These are phyloP conservation scores for Aspergillus ruber DNA, from an alignment of 2,329 filamentous ascomycete genomes.

Conservation along the genomic window DNA sequence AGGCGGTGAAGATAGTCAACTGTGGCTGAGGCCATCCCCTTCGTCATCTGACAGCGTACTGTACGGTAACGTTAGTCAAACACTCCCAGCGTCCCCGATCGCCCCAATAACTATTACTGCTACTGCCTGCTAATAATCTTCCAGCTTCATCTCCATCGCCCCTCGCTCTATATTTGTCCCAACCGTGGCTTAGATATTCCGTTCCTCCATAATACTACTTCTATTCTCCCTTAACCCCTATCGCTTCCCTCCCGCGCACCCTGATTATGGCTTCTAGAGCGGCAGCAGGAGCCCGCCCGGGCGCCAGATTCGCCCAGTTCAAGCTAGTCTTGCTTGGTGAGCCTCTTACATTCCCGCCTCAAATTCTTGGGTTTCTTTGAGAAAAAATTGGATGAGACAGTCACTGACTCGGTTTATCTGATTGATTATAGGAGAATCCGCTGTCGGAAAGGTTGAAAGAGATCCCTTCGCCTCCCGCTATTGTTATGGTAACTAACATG, in stretches of 20 bases:
- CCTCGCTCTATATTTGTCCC: not conserved
- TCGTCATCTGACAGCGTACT: conserved; percentile 24
- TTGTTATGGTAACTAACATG: conserved; percentile 22
- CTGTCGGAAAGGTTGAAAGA: conserved; percentile 80
- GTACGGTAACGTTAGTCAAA: not conserved
- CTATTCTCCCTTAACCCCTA: not conserved
- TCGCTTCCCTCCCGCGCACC: not conserved
- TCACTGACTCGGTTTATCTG: conserved; percentile 1
- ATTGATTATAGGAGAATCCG: conserved; percentile 72
- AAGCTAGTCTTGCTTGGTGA: conserved; percentile 94
- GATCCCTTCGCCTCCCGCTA: conserved; percentile 5
- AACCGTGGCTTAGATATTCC: not conserved
- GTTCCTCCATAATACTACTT: not conserved
- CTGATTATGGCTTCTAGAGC: conserved; percentile 75
- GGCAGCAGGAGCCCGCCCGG: conserved; percentile 61
- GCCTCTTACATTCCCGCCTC: conserved; percentile 23
- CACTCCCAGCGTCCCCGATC: conserved; percentile 1
- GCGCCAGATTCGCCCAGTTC: conserved; percentile 92
- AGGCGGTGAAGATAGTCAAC: conserved; percentile 1
- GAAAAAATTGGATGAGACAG: not conserved
- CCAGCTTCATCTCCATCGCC: not conserved
- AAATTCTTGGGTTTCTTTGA: not conserved
- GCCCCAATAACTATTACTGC: not conserved
- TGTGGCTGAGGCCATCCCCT: conserved; percentile 25
- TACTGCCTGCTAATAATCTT: not conserved